Evolutionary conservation across 352 stramenopile species (phyloP).

Genomic region (Globisporangium cystogenes): DNA sequence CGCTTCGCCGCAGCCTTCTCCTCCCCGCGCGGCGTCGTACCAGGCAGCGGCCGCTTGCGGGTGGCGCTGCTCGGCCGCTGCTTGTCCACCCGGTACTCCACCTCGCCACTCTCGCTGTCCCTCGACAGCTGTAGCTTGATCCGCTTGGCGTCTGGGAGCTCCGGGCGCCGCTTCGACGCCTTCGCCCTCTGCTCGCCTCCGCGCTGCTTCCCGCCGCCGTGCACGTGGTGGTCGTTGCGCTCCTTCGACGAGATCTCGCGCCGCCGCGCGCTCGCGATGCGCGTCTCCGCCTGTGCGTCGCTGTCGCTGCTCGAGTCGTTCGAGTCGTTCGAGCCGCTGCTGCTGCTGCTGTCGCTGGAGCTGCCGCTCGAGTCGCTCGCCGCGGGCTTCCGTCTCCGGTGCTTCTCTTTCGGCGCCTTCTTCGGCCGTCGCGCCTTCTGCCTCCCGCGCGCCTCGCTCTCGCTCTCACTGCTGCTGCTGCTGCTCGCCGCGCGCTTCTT

Average conservation of each 20-base stretch:
- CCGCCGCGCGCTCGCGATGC: not conserved
- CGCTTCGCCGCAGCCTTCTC: not conserved
- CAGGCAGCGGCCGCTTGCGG: constrained; percentile 12
- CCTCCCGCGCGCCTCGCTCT: not conserved
- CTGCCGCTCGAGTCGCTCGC: not conserved
- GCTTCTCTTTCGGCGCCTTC: not conserved
- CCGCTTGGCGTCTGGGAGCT: not conserved
- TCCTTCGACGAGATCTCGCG: constrained; percentile 9
- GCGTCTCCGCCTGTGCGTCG: not conserved
- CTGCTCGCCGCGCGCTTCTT: constrained; percentile 4
- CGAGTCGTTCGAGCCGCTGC: not conserved
- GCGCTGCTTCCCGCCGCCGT: not conserved
- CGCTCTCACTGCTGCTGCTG: constrained; percentile 4
- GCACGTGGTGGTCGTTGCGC: constrained; percentile 1
- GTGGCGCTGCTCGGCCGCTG: constrained; percentile 2
- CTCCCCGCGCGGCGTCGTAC: not conserved
- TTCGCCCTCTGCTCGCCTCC: not conserved
- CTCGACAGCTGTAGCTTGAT: not conserved
- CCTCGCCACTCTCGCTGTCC: not conserved
- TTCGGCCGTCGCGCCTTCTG: not conserved
- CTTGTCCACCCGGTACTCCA: not conserved
- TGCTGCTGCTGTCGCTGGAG: not conserved
- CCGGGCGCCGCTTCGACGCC: not conserved
- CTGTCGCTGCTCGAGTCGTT: not conserved
- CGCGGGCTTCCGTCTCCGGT: not conserved